Conservation (phyloP, 2,329 filamentous ascomycete genomes). For the Verticillium albo-atrum region DNA sequence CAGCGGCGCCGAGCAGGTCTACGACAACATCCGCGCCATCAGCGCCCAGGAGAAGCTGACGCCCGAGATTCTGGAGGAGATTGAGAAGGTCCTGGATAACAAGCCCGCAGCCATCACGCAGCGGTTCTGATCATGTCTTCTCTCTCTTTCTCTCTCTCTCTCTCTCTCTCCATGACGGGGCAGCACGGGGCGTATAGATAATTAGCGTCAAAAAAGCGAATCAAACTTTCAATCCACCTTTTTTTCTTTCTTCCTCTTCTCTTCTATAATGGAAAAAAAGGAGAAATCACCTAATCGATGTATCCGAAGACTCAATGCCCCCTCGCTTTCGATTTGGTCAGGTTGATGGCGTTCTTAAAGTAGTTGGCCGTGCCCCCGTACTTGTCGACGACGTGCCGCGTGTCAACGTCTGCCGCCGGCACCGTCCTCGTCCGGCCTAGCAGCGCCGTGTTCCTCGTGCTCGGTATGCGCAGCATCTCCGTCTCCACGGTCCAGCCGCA, state of each 20-base stretch:
- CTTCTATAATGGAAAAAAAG: too few relatives aligned
- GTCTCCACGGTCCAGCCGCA: conserved; percentile 74
- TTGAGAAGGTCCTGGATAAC: conserved; percentile 54
- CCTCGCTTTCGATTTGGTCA: conserved; percentile 47
- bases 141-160: too few relatives aligned
- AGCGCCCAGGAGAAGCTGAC: conserved; percentile 51
- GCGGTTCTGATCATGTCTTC: conserved; percentile 24
- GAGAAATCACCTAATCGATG: too few relatives aligned
- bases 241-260: not conserved
- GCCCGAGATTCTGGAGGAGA: conserved; percentile 53
- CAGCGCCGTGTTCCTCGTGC: conserved; percentile 80
- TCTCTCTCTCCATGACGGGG: not conserved
- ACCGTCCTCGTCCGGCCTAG: conserved; percentile 55
- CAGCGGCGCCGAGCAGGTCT: conserved; percentile 53
- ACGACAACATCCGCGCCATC: conserved; percentile 54
- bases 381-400: conserved; percentile 39
- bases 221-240: not conserved
- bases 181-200: not conserved
- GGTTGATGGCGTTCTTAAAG: conserved; percentile 52
- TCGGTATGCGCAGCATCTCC: conserved; percentile 86
- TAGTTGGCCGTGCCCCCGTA: conserved; percentile 56
- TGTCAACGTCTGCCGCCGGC: conserved; percentile 26
- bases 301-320: conserved; percentile 28
- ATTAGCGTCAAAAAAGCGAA: not conserved
- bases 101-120: conserved; percentile 42